These are phyloP conservation scores for Fusarium gaditjirri DNA, from an alignment of 2,329 filamentous ascomycete genomes.

Conservation along the genomic window DNA sequence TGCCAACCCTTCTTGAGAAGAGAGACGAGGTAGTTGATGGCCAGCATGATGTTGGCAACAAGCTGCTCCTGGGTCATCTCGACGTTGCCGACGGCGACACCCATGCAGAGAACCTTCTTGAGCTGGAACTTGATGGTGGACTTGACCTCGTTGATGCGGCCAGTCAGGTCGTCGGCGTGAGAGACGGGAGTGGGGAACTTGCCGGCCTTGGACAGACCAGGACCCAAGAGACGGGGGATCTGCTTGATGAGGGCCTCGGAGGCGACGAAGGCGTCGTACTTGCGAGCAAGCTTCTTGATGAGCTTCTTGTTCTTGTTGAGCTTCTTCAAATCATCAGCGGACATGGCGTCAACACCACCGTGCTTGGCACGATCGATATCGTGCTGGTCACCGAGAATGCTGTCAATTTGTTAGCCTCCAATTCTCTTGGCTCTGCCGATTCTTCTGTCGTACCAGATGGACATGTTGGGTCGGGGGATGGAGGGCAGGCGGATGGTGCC, in stretches of 20 bases:
- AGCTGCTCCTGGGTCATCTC: constrained; percentile 97
- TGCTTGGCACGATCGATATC: constrained; percentile 99
- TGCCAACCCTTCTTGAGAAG: constrained; percentile 99
- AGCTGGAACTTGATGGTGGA: constrained; percentile 99
- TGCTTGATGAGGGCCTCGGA: constrained; percentile 99
- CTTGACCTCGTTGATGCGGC: constrained; percentile 99
- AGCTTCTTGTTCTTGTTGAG: constrained; percentile 99
- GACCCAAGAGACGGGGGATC: constrained; percentile 99
- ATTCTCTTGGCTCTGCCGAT: not conserved
- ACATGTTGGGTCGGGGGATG: constrained; percentile 91
- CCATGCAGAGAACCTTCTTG: constrained; percentile 99
- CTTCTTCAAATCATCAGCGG: constrained; percentile 99
- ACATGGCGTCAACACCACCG: constrained; percentile 98
- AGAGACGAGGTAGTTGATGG: constrained; percentile 99
- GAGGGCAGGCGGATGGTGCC: constrained; percentile 96
- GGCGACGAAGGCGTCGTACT: constrained; percentile 99
- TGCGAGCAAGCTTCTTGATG: constrained; percentile 99
- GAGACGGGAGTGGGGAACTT: constrained; percentile 99
- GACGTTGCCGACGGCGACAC: constrained; percentile 98
- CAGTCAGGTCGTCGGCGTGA: constrained; percentile 90
- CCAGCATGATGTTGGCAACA: constrained; percentile 98
- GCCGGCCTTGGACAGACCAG: constrained; percentile 98
- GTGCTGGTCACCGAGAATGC: constrained; percentile 80
- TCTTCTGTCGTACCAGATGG: constrained; percentile 67
- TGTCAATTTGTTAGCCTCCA: constrained; percentile 32